phyloP scores from a whole-genome alignment of 129 eudicot species.

The Flaveria bidentis region DNA sequence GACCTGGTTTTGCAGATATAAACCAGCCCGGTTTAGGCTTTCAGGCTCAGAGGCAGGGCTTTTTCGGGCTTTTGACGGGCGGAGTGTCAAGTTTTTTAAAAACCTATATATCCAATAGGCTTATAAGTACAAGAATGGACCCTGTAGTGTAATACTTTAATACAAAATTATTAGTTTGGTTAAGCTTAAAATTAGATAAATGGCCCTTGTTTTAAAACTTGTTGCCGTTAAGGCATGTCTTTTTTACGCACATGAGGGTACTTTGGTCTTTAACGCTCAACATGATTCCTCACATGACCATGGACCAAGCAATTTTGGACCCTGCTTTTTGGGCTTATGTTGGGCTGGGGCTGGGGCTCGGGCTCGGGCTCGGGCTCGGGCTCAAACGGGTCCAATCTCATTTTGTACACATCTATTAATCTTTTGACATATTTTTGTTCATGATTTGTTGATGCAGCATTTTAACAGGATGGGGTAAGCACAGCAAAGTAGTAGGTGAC shows the following conservation, averaged over 20 bases:
- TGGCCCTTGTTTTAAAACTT: no score
- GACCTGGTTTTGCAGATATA: not conserved
- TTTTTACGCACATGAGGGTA: no score
- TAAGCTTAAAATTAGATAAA: no score
- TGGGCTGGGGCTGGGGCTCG: not conserved
- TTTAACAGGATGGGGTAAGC: constrained; percentile 98
- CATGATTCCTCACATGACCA: no score
- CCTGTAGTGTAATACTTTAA: not conserved
- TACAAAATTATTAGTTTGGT: not conserved
- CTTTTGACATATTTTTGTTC: constrained; percentile 9
- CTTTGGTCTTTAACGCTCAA: no score
- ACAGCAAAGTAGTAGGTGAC: constrained; percentile 94
- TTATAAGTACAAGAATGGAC: not conserved
- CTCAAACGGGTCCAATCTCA: not conserved
- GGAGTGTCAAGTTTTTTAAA: not conserved
- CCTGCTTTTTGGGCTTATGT: not conserved
- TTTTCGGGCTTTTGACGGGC: no score
- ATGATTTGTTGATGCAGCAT: constrained; percentile 53
- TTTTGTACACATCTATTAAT: not conserved
- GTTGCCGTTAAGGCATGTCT: no score
- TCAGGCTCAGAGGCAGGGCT: no score
- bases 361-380: not conserved
- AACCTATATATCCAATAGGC: not conserved
- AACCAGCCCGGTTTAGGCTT: not conserved
- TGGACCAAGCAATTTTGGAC: no score